These are phyloP conservation scores for Physaria fendleri DNA, from an alignment of 345 rosid genomes.

Conservation along the genomic window DNA sequence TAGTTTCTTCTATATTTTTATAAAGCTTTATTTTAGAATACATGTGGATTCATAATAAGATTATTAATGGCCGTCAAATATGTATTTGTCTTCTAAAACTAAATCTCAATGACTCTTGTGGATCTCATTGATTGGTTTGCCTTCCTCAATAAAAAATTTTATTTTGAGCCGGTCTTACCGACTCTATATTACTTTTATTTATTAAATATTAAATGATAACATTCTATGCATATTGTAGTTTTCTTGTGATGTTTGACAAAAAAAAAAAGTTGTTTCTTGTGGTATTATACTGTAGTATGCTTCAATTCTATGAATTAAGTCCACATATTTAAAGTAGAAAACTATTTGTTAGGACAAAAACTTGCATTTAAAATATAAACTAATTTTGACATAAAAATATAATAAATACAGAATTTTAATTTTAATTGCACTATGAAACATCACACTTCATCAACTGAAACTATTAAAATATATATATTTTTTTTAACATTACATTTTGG, in stretches of 20 bases:
- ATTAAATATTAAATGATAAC: neutral
- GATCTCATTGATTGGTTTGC: slow-evolving; percentile 13
- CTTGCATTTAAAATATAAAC: too few relatives aligned
- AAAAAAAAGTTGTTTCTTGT: slow-evolving; percentile 6
- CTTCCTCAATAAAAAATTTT: slow-evolving; percentile 7
- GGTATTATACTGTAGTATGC: neutral
- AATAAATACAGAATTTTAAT: too few relatives aligned
- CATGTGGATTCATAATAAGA: neutral
- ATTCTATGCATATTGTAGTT: slow-evolving; percentile 16
- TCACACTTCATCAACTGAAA: too few relatives aligned
- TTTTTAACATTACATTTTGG: too few relatives aligned
- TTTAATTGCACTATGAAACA: too few relatives aligned
- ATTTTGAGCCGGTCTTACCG: slow-evolving; percentile 20
- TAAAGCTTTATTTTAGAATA: too few relatives aligned
- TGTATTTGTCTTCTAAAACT: slow-evolving; percentile 15
- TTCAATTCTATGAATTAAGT: slow-evolving; percentile 8
- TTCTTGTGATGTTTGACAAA: too few relatives aligned
- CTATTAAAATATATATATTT: too few relatives aligned
- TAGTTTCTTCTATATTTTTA: too few relatives aligned
- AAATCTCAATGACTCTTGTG: slow-evolving; percentile 22
- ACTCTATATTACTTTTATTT: slow-evolving; percentile 4
- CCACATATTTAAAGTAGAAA: neutral
- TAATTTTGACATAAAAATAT: too few relatives aligned
- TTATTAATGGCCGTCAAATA: slow-evolving; percentile 10
- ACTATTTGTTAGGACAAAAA: neutral